Percentiles rank a stretch among this genome's conserved stretches.
Conservation (phyloP, 345 rosid species). For the Melaleuca alternifolia region DNA sequence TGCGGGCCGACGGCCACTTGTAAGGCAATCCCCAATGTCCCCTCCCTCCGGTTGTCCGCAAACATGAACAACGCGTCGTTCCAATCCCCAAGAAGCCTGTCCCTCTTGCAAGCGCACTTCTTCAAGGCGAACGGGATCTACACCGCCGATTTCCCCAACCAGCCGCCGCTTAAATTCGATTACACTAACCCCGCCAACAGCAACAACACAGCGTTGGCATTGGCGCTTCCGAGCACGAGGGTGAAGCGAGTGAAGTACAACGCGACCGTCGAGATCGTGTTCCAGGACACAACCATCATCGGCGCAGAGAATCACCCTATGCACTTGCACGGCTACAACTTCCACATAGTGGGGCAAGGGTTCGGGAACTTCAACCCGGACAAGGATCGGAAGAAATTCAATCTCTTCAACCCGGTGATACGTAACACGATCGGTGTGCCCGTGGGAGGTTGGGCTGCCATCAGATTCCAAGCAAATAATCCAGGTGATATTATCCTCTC, state of each 20-base stretch:
- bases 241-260: constrained; percentile 6
- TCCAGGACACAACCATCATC: constrained; percentile 10
- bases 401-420: constrained; percentile 12
- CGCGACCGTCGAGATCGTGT: constrained; percentile 5
- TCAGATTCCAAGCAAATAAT: constrained; percentile 17
- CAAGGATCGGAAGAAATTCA: constrained; percentile 1
- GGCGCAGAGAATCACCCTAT: constrained; percentile 8
- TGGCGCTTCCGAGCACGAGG: background rate
- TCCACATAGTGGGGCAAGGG: constrained; percentile 8
- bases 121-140: constrained; percentile 44
- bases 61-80: constrained; percentile 77
- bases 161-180: constrained; percentile 50
- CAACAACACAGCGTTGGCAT: background rate
- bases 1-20: constrained; percentile 51
- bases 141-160: constrained; percentile 51
- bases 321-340: constrained; percentile 12
- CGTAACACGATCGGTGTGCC: constrained; percentile 9
- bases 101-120: constrained; percentile 50
- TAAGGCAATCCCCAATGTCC: constrained; percentile 5
- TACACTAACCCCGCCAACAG: constrained; percentile 31
- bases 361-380: constrained; percentile 6
- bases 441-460: constrained; percentile 12
- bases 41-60: constrained; percentile 31
- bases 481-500: constrained; percentile 4
- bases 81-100: constrained; percentile 24